Percentiles rank a stretch among this genome's conserved stretches.
Conservation (phyloP, 2,329 filamentous ascomycete species). For the Penicillium corylophilum region DNA sequence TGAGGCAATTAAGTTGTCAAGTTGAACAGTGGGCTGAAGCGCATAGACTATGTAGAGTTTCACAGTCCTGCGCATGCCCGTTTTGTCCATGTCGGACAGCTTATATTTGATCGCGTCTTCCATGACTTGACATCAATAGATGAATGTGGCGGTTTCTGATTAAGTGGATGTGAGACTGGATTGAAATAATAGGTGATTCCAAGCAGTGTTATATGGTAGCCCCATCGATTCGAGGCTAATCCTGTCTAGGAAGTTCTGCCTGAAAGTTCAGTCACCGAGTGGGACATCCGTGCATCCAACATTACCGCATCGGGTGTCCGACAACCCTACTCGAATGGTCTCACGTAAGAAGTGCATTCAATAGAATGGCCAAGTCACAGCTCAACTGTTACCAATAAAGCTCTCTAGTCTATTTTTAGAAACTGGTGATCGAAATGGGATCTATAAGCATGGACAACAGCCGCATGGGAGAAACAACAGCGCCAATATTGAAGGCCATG, state of each 20-base stretch:
- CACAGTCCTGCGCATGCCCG: conserved; percentile 19
- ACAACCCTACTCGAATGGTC: background rate
- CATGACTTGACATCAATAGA: background rate
- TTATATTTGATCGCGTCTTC: conserved; percentile 13
- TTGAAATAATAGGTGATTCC: background rate
- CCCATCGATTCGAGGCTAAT: background rate
- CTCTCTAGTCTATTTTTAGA: no score
- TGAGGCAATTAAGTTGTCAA: conserved; percentile 13
- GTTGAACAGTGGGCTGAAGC: conserved; percentile 6
- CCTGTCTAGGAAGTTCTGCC: background rate
- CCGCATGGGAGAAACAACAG: no score
- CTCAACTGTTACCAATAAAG: no score
- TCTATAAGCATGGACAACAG: no score
- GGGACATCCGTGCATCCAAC: no score
- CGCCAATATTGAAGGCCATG: no score
- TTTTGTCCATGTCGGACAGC: conserved; percentile 25
- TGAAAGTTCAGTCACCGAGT: background rate
- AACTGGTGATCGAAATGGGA: no score
- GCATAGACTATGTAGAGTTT: conserved; percentile 22
- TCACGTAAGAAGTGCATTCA: background rate
- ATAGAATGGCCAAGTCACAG: no score
- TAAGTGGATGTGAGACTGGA: background rate
- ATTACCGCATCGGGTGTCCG: background rate
- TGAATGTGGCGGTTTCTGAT: background rate
- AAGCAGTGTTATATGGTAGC: background rate